A percentile compares a stretch with the other conserved stretches of the same genome.
Evolutionary conservation across 768 basidiomycete genomes (phyloP).

Genomic region (Tulasnella calospora): DNA sequence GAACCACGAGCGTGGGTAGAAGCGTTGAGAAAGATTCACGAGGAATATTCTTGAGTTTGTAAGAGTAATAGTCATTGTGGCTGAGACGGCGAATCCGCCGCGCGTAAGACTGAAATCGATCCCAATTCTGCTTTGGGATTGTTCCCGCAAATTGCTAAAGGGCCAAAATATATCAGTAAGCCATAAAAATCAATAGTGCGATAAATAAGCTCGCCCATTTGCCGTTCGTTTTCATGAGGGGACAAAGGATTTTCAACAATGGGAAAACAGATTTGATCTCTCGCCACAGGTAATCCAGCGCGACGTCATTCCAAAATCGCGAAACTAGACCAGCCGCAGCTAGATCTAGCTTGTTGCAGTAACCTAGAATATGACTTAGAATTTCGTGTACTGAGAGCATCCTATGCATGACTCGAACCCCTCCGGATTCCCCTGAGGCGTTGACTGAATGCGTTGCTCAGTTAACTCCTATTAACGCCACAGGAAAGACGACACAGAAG

Average conservation of each 20-base stretch:
- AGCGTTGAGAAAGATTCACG: neutral
- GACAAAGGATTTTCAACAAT: neutral
- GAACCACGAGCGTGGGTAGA: neutral
- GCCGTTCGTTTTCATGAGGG: neutral
- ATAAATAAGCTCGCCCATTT: neutral
- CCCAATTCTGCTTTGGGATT: neutral
- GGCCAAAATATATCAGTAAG: too few species aligned
- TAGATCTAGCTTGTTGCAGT: neutral
- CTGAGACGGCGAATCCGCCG: neutral
- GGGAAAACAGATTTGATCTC: neutral
- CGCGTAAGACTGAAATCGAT: neutral
- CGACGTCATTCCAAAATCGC: neutral
- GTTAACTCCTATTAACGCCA: too few species aligned
- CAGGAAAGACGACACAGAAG: too few species aligned
- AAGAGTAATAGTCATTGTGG: neutral
- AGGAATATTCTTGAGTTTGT: neutral
- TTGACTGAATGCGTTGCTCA: neutral
- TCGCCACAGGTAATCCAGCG: slow-evolving; percentile 2
- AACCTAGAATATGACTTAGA: neutral
- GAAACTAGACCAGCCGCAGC: neutral
- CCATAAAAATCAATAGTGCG: too few species aligned
- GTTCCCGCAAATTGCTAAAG: neutral
- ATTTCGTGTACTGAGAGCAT: neutral
- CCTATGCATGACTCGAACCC: neutral
- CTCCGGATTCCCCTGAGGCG: neutral